phyloP scores from a whole-genome alignment of 805 yeast genomes.

The Kodamaea restingae region DNA sequence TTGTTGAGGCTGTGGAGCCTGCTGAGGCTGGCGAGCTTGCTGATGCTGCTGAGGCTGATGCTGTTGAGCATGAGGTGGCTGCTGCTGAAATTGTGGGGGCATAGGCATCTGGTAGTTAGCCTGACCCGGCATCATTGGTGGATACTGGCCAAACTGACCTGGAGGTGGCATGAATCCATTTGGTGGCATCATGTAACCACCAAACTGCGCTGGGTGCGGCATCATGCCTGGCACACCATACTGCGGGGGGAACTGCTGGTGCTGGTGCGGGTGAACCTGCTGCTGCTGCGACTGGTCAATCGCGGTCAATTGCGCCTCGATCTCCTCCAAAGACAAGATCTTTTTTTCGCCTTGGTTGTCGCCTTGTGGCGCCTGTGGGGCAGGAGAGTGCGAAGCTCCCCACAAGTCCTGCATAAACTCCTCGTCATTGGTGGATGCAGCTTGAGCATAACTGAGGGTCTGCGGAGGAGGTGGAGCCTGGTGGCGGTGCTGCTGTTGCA shows the following conservation, averaged over 20 bases:
- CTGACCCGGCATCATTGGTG: slow-evolving; percentile 11
- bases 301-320: slow-evolving; percentile 71
- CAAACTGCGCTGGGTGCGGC: slow-evolving; percentile 28
- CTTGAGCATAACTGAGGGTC: slow-evolving; percentile 40
- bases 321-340: slow-evolving; percentile 72
- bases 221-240: slow-evolving; percentile 34
- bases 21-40: slow-evolving; percentile 5
- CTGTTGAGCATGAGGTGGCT: slow-evolving; percentile 9
- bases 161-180: slow-evolving; percentile 33
- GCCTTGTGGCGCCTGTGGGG: slow-evolving; percentile 27
- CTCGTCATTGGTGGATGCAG: slow-evolving; percentile 36
- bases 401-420: slow-evolving; percentile 44
- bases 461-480: slow-evolving; percentile 10
- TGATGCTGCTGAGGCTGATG: slow-evolving; percentile 12
- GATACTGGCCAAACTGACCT: slow-evolving; percentile 33
- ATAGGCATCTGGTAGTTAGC: slow-evolving; percentile 16
- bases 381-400: slow-evolving; percentile 36
- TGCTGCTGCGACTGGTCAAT: slow-evolving; percentile 30
- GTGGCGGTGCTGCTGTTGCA: background rate
- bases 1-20: slow-evolving; percentile 10
- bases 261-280: slow-evolving; percentile 13
- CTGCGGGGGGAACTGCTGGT: slow-evolving; percentile 28
- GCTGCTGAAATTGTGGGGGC: slow-evolving; percentile 14
- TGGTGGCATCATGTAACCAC: slow-evolving; percentile 42
- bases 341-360: slow-evolving; percentile 36